A percentile compares a stretch with the other conserved stretches of the same genome.
These are phyloP conservation scores for Ophiognomonia clavigignenti-juglandacearum DNA, from an alignment of 2,329 filamentous ascomycete genomes.

Conservation along the genomic window DNA sequence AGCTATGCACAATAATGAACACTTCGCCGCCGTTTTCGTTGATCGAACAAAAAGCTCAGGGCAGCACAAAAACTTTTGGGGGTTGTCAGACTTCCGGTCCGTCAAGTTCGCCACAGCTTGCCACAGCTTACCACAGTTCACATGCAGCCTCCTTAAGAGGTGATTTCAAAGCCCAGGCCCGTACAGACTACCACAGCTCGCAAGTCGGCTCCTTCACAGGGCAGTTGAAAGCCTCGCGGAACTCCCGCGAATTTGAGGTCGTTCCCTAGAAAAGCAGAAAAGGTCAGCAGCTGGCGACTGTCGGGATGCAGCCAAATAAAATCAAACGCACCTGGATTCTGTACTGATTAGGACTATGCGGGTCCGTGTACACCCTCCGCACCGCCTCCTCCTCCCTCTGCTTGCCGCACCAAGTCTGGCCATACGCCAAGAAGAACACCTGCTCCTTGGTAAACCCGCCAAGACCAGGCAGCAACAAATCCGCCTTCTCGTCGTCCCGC, in stretches of 20 bases:
- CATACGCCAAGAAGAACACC: conserved; percentile 64
- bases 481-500: conserved; percentile 45
- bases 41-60: too few species aligned
- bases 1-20: too few species aligned
- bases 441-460: conserved; percentile 61
- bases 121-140: too few species aligned
- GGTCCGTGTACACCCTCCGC: conserved; percentile 55
- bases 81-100: too few species aligned
- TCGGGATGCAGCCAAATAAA: too few species aligned
- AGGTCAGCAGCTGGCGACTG: too few species aligned
- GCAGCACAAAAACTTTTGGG: too few species aligned
- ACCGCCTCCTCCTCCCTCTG: conserved; percentile 53
- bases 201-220: conserved; percentile 61
- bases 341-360: conserved; percentile 59
- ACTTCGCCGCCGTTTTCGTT: too few species aligned
- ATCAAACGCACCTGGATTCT: conserved; percentile 45
- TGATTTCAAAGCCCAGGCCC: not conserved
- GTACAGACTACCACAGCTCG: conserved; percentile 55
- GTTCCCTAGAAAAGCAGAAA: conserved; percentile 30
- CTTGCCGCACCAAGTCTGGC: conserved; percentile 64
- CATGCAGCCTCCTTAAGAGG: too few species aligned
- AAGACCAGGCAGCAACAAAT: conserved; percentile 54
- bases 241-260: conserved; percentile 62
- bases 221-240: conserved; percentile 64
- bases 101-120: too few species aligned